phyloP scores from a whole-genome alignment of 176 grass and related monocot species.

The Guadua angustifolia region DNA sequence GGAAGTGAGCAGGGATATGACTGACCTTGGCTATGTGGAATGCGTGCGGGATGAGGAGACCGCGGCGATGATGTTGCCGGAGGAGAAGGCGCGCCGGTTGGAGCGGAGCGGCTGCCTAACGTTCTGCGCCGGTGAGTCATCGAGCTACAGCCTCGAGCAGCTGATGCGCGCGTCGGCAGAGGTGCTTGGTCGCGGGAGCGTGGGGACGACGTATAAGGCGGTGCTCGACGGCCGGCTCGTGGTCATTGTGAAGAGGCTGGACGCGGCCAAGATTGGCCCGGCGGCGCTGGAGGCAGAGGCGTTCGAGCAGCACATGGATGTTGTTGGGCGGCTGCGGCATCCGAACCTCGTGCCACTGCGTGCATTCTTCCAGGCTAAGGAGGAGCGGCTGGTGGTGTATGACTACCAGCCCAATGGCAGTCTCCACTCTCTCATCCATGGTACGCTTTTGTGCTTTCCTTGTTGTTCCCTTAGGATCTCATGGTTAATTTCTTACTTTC shows the following conservation, averaged over 20 bases:
- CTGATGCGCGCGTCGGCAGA: slow-evolving; percentile 92
- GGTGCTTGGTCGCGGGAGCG: slow-evolving; percentile 84
- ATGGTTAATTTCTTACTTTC: not conserved
- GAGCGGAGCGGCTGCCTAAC: slow-evolving; percentile 81
- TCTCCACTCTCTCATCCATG: slow-evolving; percentile 79
- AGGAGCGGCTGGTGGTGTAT: slow-evolving; percentile 93
- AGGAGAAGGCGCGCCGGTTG: slow-evolving; percentile 77
- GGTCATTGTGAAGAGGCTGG: slow-evolving; percentile 87
- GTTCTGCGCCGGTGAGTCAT: slow-evolving; percentile 84
- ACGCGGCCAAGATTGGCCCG: slow-evolving; percentile 67
- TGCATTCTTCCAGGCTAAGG: slow-evolving; percentile 94
- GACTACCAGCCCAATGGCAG: slow-evolving; percentile 97
- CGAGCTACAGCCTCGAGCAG: slow-evolving; percentile 83
- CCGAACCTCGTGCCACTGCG: slow-evolving; percentile 81
- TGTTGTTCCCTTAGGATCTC: not conserved
- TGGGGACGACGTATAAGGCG: slow-evolving; percentile 92
- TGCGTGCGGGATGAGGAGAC: slow-evolving; percentile 62
- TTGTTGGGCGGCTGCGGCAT: slow-evolving; percentile 80
- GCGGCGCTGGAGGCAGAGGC: slow-evolving; percentile 58
- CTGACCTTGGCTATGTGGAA: slow-evolving; percentile 53
- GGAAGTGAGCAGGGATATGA: slow-evolving; percentile 42
- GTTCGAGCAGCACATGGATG: slow-evolving; percentile 96
- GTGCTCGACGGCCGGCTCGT: slow-evolving; percentile 69
- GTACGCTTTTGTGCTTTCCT: slow-evolving; percentile 36
- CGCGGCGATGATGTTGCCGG: slow-evolving; percentile 68